Conservation (phyloP, 371 early-diverging fungal genomes). For the Rhizopus microsporus region DNA sequence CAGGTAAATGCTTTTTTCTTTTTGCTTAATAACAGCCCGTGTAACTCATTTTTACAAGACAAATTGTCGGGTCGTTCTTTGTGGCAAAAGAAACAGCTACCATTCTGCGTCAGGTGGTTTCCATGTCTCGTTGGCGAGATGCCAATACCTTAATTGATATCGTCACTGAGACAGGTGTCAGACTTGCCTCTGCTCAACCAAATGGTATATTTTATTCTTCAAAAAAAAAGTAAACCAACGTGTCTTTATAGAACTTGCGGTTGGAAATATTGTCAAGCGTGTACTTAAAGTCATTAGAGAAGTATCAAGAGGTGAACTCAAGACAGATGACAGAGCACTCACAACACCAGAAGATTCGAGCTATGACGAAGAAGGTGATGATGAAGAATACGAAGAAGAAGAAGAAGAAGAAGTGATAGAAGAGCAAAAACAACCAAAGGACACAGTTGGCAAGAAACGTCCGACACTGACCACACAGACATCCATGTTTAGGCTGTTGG, state of each 20-base stretch:
- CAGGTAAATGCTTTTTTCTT: slow-evolving; percentile 39
- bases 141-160: slow-evolving; percentile 59
- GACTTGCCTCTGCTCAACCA: slow-evolving; percentile 81
- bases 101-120: slow-evolving; percentile 78
- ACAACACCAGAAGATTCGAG: background rate
- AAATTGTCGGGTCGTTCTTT: slow-evolving; percentile 73
- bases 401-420: slow-evolving; percentile 31
- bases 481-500: slow-evolving; percentile 66
- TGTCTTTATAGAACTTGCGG: slow-evolving; percentile 69
- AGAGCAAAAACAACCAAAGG: background rate
- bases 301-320: slow-evolving; percentile 52
- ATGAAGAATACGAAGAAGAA: slow-evolving; percentile 15
- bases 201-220: slow-evolving; percentile 48
- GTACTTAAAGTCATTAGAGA: slow-evolving; percentile 86
- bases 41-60: slow-evolving; percentile 45
- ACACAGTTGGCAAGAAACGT: background rate
- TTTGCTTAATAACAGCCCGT: background rate
- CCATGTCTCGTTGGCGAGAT: slow-evolving; percentile 74
- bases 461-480: slow-evolving; percentile 39
- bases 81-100: slow-evolving; percentile 82
- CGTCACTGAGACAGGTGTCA: slow-evolving; percentile 69
- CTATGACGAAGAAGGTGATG: slow-evolving; percentile 2
- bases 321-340: slow-evolving; percentile 17
- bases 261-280: slow-evolving; percentile 85
- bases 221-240: background rate